These are phyloP conservation scores for Umbellularia californica DNA, from an alignment of 164 flowering plant genomes.

Conservation along the genomic window DNA sequence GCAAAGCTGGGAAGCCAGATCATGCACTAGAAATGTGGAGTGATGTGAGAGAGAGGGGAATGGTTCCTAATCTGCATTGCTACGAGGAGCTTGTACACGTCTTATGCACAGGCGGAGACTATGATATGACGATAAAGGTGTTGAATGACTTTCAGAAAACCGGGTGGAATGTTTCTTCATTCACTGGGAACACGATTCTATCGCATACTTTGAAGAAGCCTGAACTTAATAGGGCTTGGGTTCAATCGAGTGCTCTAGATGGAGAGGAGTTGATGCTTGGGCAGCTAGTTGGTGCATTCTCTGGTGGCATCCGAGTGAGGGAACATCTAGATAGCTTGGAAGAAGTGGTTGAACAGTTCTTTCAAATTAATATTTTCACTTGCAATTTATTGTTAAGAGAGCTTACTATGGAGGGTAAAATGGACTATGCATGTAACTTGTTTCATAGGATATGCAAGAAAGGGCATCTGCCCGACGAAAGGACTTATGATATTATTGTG, in stretches of 20 bases:
- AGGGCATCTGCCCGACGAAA: constrained; percentile 61
- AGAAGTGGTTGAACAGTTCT: constrained; percentile 41
- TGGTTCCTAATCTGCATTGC: constrained; percentile 48
- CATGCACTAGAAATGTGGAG: constrained; percentile 33
- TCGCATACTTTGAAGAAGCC: constrained; percentile 33
- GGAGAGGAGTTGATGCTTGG: constrained; percentile 36
- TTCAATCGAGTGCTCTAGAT: constrained; percentile 17
- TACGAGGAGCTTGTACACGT: constrained; percentile 57
- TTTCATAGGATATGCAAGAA: constrained; percentile 38
- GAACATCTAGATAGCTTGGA: constrained; percentile 37
- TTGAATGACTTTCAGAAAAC: constrained; percentile 40
- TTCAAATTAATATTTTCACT: constrained; percentile 48
- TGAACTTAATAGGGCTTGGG: constrained; percentile 49
- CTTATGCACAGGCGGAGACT: constrained; percentile 32
- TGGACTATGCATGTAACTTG: constrained; percentile 39
- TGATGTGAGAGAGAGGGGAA: constrained; percentile 31
- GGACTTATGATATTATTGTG: constrained; percentile 54
- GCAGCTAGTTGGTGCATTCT: constrained; percentile 48
- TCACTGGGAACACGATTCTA: constrained; percentile 58
- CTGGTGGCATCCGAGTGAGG: constrained; percentile 24
- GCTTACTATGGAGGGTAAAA: constrained; percentile 20
- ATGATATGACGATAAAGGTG: constrained; percentile 37
- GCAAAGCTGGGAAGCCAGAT: constrained; percentile 40
- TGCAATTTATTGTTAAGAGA: constrained; percentile 63
- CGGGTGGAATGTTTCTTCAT: constrained; percentile 54